Evolutionary conservation across 176 grass and related monocot species (phyloP).

Genomic region (Juncus inflexus): DNA sequence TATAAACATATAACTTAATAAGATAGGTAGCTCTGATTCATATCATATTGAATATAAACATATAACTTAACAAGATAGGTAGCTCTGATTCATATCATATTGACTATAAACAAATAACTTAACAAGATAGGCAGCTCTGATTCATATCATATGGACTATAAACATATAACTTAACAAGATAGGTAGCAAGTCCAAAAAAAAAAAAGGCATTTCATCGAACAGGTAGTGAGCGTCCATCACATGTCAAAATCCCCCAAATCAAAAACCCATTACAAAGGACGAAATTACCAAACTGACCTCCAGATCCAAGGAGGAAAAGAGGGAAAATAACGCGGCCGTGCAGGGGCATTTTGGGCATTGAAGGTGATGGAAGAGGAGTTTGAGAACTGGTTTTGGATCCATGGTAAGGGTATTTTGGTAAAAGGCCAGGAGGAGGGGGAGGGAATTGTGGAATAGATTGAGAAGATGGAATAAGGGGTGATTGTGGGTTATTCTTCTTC

Average conservation of each 20-base stretch:
- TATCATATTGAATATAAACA: background rate
- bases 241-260: conserved; percentile 15
- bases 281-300: conserved; percentile 24
- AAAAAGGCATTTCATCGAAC: conserved; percentile 14
- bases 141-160: background rate
- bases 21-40: no score
- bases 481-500: background rate
- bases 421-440: conserved; percentile 5
- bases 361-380: conserved; percentile 21
- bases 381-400: background rate
- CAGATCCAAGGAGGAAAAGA: conserved; percentile 19
- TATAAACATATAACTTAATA: no score
- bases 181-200: conserved; percentile 19
- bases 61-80: conserved; percentile 9
- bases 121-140: conserved; percentile 9
- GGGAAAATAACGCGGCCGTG: conserved; percentile 5
- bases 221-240: conserved; percentile 18
- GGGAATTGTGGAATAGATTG: background rate
- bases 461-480: background rate
- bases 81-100: background rate
- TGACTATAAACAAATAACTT: background rate
- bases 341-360: conserved; percentile 27
- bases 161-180: conserved; percentile 5
- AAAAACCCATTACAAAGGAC: background rate
- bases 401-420: conserved; percentile 17